A percentile compares a stretch with the other conserved stretches of the same genome.
phyloP scores from a whole-genome alignment of 2,329 filamentous ascomycete species.

The Emydomyces testavorans region DNA sequence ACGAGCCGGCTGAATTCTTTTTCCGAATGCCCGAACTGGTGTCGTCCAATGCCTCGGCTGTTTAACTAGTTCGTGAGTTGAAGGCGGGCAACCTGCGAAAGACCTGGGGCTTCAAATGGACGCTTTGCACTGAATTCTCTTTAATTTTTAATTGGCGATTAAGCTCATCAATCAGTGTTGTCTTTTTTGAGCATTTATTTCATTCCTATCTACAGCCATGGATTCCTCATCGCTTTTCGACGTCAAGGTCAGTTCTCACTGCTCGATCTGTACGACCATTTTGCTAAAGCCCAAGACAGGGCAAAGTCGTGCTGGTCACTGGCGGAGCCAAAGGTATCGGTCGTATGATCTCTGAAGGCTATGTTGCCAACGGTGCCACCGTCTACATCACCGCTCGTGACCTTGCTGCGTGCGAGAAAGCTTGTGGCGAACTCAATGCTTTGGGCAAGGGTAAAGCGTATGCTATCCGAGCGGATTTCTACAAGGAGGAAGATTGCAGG shows the following conservation, averaged over 20 bases:
- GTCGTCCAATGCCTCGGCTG: background rate
- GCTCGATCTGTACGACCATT: constrained; percentile 6
- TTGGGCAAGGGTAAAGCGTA: constrained; percentile 42
- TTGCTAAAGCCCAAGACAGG: constrained; percentile 45
- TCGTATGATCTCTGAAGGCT: constrained; percentile 46
- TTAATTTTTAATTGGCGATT: background rate
- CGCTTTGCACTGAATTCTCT: background rate
- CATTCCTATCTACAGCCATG: constrained; percentile 31
- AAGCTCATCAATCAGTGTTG: background rate
- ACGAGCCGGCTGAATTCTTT: too few relatives aligned
- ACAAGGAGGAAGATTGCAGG: constrained; percentile 42
- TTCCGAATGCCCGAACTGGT: too few relatives aligned
- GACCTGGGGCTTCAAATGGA: background rate
- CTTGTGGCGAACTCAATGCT: constrained; percentile 38
- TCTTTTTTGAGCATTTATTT: background rate
- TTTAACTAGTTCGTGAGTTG: background rate
- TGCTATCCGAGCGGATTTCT: constrained; percentile 42
- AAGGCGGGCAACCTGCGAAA: background rate
- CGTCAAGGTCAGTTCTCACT: constrained; percentile 42
- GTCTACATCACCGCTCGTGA: constrained; percentile 46
- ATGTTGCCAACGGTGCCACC: constrained; percentile 42
- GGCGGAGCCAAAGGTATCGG: constrained; percentile 43
- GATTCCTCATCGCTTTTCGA: constrained; percentile 46
- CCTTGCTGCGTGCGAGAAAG: constrained; percentile 40
- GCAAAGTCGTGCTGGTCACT: constrained; percentile 40